A percentile compares a stretch with the other conserved stretches of the same genome.
Conservation (phyloP, 2,329 filamentous ascomycete species). For the Aspergillus chevalieri region DNA sequence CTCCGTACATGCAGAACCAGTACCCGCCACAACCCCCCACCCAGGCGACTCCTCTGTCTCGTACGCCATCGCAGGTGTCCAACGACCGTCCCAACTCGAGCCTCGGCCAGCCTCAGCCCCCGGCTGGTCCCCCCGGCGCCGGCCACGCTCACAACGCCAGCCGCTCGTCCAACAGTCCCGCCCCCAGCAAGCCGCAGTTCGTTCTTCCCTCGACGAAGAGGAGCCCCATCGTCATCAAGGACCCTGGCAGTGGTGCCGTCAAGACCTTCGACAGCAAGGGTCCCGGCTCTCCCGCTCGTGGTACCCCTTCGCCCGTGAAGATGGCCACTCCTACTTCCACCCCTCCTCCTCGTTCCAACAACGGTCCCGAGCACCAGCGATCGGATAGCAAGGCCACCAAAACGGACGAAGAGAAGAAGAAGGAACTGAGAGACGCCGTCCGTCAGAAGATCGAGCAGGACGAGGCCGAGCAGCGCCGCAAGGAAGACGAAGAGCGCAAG, state of each 20-base stretch:
- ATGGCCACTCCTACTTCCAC: conserved; percentile 67
- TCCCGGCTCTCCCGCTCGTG: conserved; percentile 54
- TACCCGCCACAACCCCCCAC: conserved; percentile 46
- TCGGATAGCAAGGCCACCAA: conserved; percentile 66
- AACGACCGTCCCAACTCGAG: conserved; percentile 59
- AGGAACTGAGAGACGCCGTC: conserved; percentile 59
- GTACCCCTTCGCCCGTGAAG: conserved; percentile 53
- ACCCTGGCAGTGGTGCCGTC: conserved; percentile 69
- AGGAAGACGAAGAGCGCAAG: conserved; percentile 42
- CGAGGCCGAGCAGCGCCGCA: conserved; percentile 45
- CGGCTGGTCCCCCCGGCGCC: conserved; percentile 46
- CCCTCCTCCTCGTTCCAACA: conserved; percentile 70
- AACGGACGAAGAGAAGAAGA: conserved; percentile 73
- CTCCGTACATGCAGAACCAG: conserved; percentile 46
- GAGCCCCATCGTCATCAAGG: conserved; percentile 77
- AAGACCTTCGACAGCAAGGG: conserved; percentile 61
- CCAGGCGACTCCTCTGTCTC: conserved; percentile 67
- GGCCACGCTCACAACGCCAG: conserved; percentile 47
- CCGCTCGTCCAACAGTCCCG: conserved; percentile 51
- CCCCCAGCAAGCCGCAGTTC: conserved; percentile 57
- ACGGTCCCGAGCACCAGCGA: conserved; percentile 60
- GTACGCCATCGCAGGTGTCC: conserved; percentile 73
- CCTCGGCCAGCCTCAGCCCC: conserved; percentile 51
- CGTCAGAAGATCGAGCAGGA: conserved; percentile 52
- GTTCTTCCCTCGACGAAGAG: conserved; percentile 61